Conservation (phyloP, 495 filamentous ascomycete species). For the Ascodesmis nigricans region DNA sequence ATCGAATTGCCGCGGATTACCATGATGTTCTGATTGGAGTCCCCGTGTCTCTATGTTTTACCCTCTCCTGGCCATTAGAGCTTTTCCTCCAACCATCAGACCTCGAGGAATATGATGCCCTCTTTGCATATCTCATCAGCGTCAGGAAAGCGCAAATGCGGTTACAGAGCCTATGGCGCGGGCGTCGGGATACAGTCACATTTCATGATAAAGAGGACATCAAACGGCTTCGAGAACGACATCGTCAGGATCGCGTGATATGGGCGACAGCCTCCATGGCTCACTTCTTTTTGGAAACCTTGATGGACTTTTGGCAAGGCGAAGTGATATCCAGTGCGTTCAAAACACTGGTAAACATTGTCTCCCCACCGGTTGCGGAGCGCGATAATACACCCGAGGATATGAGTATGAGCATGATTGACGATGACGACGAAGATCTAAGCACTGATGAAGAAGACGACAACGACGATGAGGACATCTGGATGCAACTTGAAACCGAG, state of each 20-base stretch:
- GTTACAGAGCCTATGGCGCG: constrained; percentile 63
- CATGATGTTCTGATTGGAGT: constrained; percentile 63
- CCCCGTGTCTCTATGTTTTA: constrained; percentile 45
- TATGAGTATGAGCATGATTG: constrained; percentile 12
- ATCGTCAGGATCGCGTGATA: constrained; percentile 43
- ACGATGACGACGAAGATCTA: constrained; percentile 2
- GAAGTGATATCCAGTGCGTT: constrained; percentile 64
- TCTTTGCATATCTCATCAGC: constrained; percentile 69
- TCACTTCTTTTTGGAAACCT: constrained; percentile 68
- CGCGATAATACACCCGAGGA: constrained; percentile 8
- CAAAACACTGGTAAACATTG: constrained; percentile 5
- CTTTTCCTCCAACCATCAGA: constrained; percentile 61
- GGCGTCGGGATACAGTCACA: constrained; percentile 54
- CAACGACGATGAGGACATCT: constrained; percentile 2
- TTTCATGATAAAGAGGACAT: too few relatives aligned
- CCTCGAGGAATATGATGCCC: constrained; percentile 51
- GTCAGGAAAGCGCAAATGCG: constrained; percentile 63
- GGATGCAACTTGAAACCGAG: too few relatives aligned
- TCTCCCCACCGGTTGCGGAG: constrained; percentile 1
- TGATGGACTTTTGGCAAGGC: constrained; percentile 67
- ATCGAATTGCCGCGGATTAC: constrained; percentile 30
- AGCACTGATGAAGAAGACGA: background rate
- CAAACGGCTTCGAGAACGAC: constrained; percentile 35
- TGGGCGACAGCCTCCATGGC: constrained; percentile 75
- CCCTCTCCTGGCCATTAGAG: constrained; percentile 61